Percentiles rank a stretch among this genome's conserved stretches.
Evolutionary conservation across 192 early-diverging fungal species (phyloP).

Genomic region (Fimicolochytrium jonesii): DNA sequence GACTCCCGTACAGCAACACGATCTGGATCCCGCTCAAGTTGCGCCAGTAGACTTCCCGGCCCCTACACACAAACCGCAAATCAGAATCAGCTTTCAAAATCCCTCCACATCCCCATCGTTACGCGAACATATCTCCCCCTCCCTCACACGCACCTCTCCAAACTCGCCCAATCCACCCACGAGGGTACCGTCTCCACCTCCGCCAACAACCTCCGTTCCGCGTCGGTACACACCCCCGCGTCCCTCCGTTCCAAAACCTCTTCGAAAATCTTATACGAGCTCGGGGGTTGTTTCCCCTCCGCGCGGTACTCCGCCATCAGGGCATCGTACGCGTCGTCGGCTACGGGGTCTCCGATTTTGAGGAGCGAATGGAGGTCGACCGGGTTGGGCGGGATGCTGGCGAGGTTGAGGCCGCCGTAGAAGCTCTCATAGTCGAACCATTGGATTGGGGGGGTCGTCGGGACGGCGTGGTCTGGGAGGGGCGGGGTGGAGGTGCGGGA

Average conservation of each 20-base stretch:
- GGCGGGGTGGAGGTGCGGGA: no score
- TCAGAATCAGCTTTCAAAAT: no score
- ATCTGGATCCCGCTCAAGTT: conserved; percentile 9
- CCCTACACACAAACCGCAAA: conserved; percentile 12
- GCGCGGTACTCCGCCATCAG: neutral
- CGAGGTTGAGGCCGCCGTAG: neutral
- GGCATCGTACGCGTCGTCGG: neutral
- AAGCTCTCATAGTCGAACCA: conserved; percentile 4
- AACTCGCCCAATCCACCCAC: conserved; percentile 26
- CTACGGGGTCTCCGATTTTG: conserved; percentile 1
- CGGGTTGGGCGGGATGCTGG: neutral
- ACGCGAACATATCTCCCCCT: no score
- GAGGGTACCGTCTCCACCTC: conserved; percentile 14
- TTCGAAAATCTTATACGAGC: neutral
- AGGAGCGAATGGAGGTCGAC: neutral
- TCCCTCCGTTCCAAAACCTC: neutral
- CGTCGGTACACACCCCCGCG: neutral
- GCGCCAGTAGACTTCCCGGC: conserved; percentile 19
- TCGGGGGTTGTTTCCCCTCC: neutral
- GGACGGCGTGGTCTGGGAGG: no score
- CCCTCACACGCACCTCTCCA: no score
- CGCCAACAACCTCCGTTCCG: conserved; percentile 4
- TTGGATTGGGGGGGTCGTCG: no score
- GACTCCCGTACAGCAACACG: conserved; percentile 18
- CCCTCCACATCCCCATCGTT: no score